A percentile compares a stretch with the other conserved stretches of the same genome.
Evolutionary conservation across 352 stramenopile genomes (phyloP).

Genomic region (Peronospora tabacina): DNA sequence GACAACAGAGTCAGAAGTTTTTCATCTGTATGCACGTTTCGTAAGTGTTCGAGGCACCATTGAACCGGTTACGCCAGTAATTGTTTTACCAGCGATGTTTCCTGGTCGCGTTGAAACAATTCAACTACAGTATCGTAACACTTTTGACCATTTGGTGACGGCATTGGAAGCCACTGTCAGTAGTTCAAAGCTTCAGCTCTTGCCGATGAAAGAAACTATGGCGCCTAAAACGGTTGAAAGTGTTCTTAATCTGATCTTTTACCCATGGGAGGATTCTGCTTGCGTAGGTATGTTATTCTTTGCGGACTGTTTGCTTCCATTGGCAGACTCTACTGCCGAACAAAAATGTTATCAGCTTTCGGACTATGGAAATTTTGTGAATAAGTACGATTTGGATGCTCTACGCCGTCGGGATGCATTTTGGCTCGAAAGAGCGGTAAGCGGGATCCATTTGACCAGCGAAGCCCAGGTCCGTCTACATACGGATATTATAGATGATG

Average conservation of each 20-base stretch:
- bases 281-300: slow-evolving; percentile 27
- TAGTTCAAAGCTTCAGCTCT: slow-evolving; percentile 15
- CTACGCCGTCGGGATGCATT: slow-evolving; percentile 28
- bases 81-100: slow-evolving; percentile 36
- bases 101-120: slow-evolving; percentile 24
- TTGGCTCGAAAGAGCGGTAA: slow-evolving; percentile 18
- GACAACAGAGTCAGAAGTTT: slow-evolving; percentile 29
- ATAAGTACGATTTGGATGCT: slow-evolving; percentile 25
- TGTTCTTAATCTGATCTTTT: slow-evolving; percentile 30
- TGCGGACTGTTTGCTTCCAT: slow-evolving; percentile 34
- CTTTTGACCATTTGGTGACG: slow-evolving; percentile 32
- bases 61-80: slow-evolving; percentile 18
- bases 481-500: slow-evolving; percentile 32
- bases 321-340: slow-evolving; percentile 1
- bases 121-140: slow-evolving; percentile 38
- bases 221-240: slow-evolving; percentile 18
- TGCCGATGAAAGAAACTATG: slow-evolving; percentile 18
- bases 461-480: slow-evolving; percentile 28
- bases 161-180: slow-evolving; percentile 13
- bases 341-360: slow-evolving; percentile 29
- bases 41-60: slow-evolving; percentile 30
- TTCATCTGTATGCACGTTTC: slow-evolving; percentile 32
- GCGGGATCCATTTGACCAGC: slow-evolving; percentile 1
- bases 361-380: slow-evolving; percentile 31
- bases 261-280: slow-evolving; percentile 21